Base-by-base conservation (phyloP, 1,284 basidiomycete genomes). In the Exobasidium rhododendri region DNA sequence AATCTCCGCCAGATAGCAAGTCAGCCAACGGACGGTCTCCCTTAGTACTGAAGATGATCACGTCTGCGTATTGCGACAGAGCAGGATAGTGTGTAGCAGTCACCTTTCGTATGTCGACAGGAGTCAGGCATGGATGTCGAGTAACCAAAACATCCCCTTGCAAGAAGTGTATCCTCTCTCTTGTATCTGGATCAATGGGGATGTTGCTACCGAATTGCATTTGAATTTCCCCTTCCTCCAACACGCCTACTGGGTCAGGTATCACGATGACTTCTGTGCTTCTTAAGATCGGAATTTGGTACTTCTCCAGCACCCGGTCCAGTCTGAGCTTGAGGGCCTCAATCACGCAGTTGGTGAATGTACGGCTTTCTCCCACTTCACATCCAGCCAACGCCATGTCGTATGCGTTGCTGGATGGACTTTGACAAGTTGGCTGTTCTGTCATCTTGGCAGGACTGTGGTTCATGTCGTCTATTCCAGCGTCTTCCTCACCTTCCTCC, bases 21-120 rank as follows among this genome's bases (percentile, higher is more conserved):
- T 44, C 43, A 44, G 43, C 43, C 14, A 44, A n/a, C 14, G 43
- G 22, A 14, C 43, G 43, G 22, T 44, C 43, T 14, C 43, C 43
- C n/a, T 44, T 44, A 14, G 43, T 44, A n/a, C 43, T 44, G 43
- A 44, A 44, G 43, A 44, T 22, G 22, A 44, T 44, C 43, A 44
- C 14, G 43, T 22, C 43, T 14, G 43, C 14, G 43, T 44, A 44
- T 14, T 22, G 43, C 43, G 14, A 14, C n/a, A 44, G 22, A 44
- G 43, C 43, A 14, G 14, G 14, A n/a, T 44, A 44, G 14, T 14
- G 14, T 22, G 43, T 44, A 14, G 43, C 43, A 14, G 14, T 44
- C 14, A 44, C 43, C n/a, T 22, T 44, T 14, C 43, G 43, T 14
- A 14, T 14, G 43, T 44, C 43, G 14, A n/a, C 43, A 14, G 43